Conservation (phyloP, 257 asterid genomes). For the Perilla frutescens region DNA sequence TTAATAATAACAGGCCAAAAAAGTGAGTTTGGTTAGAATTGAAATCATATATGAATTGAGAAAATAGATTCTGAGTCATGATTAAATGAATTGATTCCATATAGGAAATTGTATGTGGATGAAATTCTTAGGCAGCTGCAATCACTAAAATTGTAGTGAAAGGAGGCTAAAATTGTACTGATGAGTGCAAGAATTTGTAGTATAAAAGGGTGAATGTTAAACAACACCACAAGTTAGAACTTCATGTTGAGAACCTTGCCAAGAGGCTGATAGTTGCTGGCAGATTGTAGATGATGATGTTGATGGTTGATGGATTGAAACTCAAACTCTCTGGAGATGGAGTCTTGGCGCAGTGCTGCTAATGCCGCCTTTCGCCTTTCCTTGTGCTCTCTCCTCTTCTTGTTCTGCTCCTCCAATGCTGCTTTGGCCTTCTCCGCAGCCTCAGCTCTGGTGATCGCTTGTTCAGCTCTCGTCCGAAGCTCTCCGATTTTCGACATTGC, state of each 20-base stretch:
- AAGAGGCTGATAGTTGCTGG: slow-evolving; percentile 62
- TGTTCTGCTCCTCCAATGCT: slow-evolving; percentile 57
- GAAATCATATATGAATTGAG: too few relatives aligned
- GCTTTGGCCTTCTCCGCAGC: slow-evolving; percentile 67
- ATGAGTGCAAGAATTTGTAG: neutral
- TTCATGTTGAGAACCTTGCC: slow-evolving; percentile 78
- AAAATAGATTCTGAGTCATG: too few relatives aligned
- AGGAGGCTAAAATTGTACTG: neutral
- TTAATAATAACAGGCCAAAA: too few relatives aligned
- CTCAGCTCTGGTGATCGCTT: slow-evolving; percentile 82
- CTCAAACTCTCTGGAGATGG: slow-evolving; percentile 42
- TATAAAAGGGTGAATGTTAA: too few relatives aligned
- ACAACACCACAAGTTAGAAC: slow-evolving; percentile 37
- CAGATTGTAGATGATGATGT: neutral
- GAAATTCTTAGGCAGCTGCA: too few relatives aligned
- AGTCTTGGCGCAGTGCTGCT: slow-evolving; percentile 59
- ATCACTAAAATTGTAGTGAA: neutral
- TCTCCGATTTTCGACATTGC: slow-evolving; percentile 53
- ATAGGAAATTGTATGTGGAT: too few relatives aligned
- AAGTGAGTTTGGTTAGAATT: too few relatives aligned
- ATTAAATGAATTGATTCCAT: too few relatives aligned
- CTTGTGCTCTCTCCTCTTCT: slow-evolving; percentile 56
- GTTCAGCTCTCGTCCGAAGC: slow-evolving; percentile 72
- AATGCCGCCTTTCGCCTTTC: slow-evolving; percentile 61
- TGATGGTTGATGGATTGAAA: neutral